These are phyloP conservation scores for Tylopilus plumbeoviolaceoides DNA, from an alignment of 768 basidiomycete species.

Conservation along the genomic window DNA sequence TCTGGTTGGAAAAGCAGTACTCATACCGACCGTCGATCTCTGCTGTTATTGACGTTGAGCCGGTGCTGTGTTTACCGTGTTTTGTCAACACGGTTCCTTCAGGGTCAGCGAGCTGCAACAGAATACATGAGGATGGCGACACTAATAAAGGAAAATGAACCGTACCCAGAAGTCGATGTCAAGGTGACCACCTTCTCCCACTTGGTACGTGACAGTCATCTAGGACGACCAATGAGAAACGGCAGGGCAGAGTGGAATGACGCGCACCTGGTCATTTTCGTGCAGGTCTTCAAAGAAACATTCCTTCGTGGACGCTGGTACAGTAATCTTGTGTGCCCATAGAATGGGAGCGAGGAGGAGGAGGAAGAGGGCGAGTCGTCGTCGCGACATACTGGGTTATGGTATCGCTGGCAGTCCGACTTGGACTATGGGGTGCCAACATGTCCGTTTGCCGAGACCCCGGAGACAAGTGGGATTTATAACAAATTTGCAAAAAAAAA, in stretches of 20 bases:
- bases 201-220: conserved; percentile 99
- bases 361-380: conserved; percentile 37
- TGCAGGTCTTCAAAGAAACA: conserved; percentile 97
- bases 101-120: conserved; percentile 74
- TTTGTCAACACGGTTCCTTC: conserved; percentile 62
- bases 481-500: conserved; percentile 10
- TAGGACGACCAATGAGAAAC: conserved; percentile 28
- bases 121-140: conserved; percentile 2
- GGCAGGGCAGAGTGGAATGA: not conserved
- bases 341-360: conserved; percentile 30
- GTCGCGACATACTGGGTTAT: conserved; percentile 32
- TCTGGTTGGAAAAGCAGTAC: conserved; percentile 99
- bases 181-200: conserved; percentile 92
- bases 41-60: conserved; percentile 83
- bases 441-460: conserved; percentile 21
- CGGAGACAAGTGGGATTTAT: conserved; percentile 16
- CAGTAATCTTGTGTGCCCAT: conserved; percentile 66
- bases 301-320: conserved; percentile 79
- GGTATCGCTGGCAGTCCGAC: too few species aligned
- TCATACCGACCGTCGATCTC: conserved; percentile 83
- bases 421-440: too few species aligned
- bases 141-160: conserved; percentile 11
- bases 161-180: conserved; percentile 96
- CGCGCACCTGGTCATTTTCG: conserved; percentile 75
- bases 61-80: conserved; percentile 84